Evolutionary conservation across 2,329 filamentous ascomycete genomes (phyloP), one percentile per base, ranked within the genome.

Genomic region (Phaeosphaeriaceae sp.): DNA sequence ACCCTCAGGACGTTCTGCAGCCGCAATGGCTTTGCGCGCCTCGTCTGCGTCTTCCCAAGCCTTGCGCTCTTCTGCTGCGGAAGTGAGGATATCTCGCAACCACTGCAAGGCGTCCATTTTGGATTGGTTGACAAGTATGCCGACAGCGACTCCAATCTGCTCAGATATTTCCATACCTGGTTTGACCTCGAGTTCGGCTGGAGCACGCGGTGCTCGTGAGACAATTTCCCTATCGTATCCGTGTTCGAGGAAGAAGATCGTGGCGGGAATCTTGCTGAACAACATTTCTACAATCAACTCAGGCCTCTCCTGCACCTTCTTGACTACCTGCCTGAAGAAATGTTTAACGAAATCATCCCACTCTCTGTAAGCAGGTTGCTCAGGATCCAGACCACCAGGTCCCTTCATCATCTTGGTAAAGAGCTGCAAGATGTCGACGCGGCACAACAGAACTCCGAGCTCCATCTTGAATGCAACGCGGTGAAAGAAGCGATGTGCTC

Each of bases 381-480:
- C 83, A 33, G 84, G 85, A 70, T 93, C 88, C 31, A 98, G 80
- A 1, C 90, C 87, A 57, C 91, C 87, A 0, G 92, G 91, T 0
- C 94, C 94, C 75, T 96, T 96, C 76, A 98, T 90, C 88, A 99
- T 93, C 71, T 88, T 90, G 73, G 97, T 89, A 50, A 99, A 89
- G 1, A 98, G 83, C 45, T 91, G 88, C 48, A 99, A 87, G 36
- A 97, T 96, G 73, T 98, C 95, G 5, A 97, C 86, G 10, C 94
- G 88, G 78, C 93, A 98, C 1, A 99, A 83, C 80, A 97, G 86
- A 21, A 97, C 89, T 56, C 89, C 89, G 81, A 95, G 89, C 48
- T 97, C 92, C 76, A 96, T 91, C 79, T 98, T 99, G 82, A 98
- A 98, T 0, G 93, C 93, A 11, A 96, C 84, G 0, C 94, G 89